Evolutionary conservation across 805 yeast genomes (phyloP).

Genomic region (Yueomyces sp.): DNA sequence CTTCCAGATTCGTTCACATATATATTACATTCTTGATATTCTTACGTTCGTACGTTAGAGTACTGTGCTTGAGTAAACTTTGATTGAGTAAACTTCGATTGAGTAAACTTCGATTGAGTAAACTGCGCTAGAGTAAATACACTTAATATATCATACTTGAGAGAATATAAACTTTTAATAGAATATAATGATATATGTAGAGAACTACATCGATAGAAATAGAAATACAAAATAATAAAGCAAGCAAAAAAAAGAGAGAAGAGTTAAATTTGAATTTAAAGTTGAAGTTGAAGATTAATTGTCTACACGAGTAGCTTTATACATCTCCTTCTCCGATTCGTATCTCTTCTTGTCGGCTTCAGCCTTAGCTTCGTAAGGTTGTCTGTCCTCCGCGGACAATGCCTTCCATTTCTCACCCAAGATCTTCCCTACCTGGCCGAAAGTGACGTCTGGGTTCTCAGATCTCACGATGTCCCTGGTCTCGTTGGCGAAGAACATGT

Average conservation of each 20-base stretch:
- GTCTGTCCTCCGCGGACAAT: constrained; percentile 65
- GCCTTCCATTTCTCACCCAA: constrained; percentile 98
- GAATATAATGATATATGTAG: not conserved
- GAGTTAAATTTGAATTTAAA: not conserved
- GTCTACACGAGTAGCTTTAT: constrained; percentile 33
- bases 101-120: no score
- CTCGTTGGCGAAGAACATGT: constrained; percentile 98
- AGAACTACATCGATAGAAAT: no score
- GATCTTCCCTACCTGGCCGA: constrained; percentile 90
- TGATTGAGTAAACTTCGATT: no score
- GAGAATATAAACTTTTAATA: no score
- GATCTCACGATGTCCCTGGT: constrained; percentile 92
- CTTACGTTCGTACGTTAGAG: no score
- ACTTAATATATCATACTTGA: no score
- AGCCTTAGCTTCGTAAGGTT: constrained; percentile 87
- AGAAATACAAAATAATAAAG: not conserved
- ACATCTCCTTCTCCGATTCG: constrained; percentile 88
- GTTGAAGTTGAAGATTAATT: not conserved
- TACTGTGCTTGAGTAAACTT: no score
- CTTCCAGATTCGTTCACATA: no score
- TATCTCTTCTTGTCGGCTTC: constrained; percentile 95
- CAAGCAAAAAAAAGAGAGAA: not conserved
- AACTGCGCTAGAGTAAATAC: not conserved
- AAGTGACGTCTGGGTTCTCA: constrained; percentile 91
- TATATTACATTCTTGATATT: no score